These are phyloP conservation scores for Gloeophyllum trabeum DNA, from an alignment of 768 basidiomycete species.

Conservation along the genomic window DNA sequence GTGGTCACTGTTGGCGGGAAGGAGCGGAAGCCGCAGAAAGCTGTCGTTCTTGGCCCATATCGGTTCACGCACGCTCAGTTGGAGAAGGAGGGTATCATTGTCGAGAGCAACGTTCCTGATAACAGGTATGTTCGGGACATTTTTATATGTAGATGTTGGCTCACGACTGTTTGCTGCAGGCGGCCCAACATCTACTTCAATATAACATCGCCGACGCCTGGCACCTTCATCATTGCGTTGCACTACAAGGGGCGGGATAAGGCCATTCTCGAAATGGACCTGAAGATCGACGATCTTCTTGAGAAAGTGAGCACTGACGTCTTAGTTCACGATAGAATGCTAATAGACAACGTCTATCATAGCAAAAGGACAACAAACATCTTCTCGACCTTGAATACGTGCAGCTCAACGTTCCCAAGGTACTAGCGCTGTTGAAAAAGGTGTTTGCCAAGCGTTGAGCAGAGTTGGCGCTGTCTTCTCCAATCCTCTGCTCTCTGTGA, in stretches of 20 bases:
- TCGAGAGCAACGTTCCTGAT: slow-evolving; percentile 98
- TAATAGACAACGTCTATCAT: too few relatives aligned
- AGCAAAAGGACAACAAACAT: slow-evolving; percentile 99
- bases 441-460: slow-evolving; percentile 80
- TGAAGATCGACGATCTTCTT: slow-evolving; percentile 95
- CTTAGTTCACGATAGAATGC: too few relatives aligned
- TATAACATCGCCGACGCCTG: slow-evolving; percentile 94
- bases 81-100: slow-evolving; percentile 98
- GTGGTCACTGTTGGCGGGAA: slow-evolving; percentile 95
- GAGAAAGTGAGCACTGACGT: slow-evolving; percentile 92
- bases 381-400: slow-evolving; percentile 96
- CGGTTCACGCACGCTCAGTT: slow-evolving; percentile 96
- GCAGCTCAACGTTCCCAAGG: slow-evolving; percentile 93
- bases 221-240: slow-evolving; percentile 96
- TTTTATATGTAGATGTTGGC: slow-evolving; percentile 5
- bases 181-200: slow-evolving; percentile 99
- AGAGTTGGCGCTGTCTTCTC: slow-evolving; percentile 1
- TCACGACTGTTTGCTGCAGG: slow-evolving; percentile 25
- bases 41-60: slow-evolving; percentile 86
- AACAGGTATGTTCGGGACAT: slow-evolving; percentile 55
- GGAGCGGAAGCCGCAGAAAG: slow-evolving; percentile 87
- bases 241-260: slow-evolving; percentile 99
- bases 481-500: neutral
- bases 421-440: slow-evolving; percentile 85
- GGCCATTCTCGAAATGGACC: slow-evolving; percentile 98